phyloP scores from a whole-genome alignment of 179 eudicot genomes.

The Patellifolia procumbens region DNA sequence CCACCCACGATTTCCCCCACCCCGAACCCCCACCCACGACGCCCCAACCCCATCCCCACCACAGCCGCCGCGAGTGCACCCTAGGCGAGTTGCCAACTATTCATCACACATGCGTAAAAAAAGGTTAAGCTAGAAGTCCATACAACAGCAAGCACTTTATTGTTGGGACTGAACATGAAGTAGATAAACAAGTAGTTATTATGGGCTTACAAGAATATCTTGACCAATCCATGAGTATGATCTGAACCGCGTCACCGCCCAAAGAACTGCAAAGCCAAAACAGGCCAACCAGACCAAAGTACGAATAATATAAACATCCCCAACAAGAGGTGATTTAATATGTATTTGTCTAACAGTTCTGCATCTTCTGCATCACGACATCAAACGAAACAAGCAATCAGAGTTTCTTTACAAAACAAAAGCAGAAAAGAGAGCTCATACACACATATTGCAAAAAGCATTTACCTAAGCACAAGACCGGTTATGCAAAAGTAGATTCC shows the following conservation, averaged over 20 bases:
- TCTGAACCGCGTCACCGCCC: slow-evolving; percentile 63
- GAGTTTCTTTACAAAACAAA: not conserved
- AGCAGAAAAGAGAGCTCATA: too few relatives aligned
- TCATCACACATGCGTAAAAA: not conserved
- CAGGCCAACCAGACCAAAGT: slow-evolving; percentile 50
- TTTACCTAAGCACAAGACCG: slow-evolving; percentile 62
- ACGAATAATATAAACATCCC: slow-evolving; percentile 66
- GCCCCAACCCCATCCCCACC: too few relatives aligned
- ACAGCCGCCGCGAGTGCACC: too few relatives aligned
- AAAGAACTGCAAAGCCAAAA: slow-evolving; percentile 58
- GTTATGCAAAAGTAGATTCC: slow-evolving; percentile 78
- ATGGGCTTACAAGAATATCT: slow-evolving; percentile 79
- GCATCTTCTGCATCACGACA: slow-evolving; percentile 48
- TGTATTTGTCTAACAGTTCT: slow-evolving; percentile 46
- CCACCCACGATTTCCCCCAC: too few relatives aligned
- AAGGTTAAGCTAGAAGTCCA: not conserved
- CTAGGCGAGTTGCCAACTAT: not conserved
- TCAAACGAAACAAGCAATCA: not conserved
- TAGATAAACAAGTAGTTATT: not conserved
- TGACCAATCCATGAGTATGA: slow-evolving; percentile 95
- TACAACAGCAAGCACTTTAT: not conserved
- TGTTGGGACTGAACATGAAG: not conserved
- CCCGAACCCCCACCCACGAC: too few relatives aligned
- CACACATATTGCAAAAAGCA: not conserved
- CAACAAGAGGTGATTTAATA: slow-evolving; percentile 58